Evolutionary conservation across 2,329 filamentous ascomycete genomes (phyloP).

Genomic region (Botryosphaeria dothidea): DNA sequence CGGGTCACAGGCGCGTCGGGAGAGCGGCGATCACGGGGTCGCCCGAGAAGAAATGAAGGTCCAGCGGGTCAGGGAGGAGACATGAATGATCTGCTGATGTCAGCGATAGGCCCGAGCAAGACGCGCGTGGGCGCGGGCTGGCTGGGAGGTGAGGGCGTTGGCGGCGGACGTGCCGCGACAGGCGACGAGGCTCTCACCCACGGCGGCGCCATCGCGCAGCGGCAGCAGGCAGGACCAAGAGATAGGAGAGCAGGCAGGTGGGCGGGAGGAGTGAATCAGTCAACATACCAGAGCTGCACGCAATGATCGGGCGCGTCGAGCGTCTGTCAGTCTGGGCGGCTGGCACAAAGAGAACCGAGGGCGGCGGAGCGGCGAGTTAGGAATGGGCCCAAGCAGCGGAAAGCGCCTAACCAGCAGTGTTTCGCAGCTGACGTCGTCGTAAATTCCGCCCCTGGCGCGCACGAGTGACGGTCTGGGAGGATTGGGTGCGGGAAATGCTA

Average conservation of each 20-base stretch:
- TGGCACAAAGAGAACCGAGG: conserved; percentile 25
- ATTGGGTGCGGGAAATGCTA: conserved; percentile 17
- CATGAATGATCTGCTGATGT: conserved; percentile 29
- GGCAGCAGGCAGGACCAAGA: not conserved
- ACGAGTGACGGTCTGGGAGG: conserved; percentile 9
- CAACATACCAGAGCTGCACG: conserved; percentile 35
- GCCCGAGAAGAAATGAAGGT: conserved; percentile 26
- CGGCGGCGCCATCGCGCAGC: conserved; percentile 13
- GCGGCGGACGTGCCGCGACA: conserved; percentile 11
- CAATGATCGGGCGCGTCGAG: conserved; percentile 36
- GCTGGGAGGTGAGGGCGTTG: conserved; percentile 21
- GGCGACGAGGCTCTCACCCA: conserved; percentile 5
- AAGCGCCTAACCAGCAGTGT: conserved; percentile 25
- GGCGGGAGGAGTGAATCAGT: conserved; percentile 22
- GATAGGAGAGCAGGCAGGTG: not conserved
- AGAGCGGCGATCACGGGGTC: conserved; percentile 31
- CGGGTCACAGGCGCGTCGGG: conserved; percentile 22
- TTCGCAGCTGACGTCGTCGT: conserved; percentile 33
- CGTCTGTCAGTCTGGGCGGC: conserved; percentile 36
- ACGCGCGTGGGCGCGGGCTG: conserved; percentile 27
- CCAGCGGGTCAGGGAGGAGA: conserved; percentile 26
- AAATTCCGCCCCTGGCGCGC: conserved; percentile 29
- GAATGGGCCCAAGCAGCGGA: conserved; percentile 31
- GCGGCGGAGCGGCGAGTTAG: conserved; percentile 27
- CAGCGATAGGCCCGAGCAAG: conserved; percentile 30